Evolutionary conservation across 306 rosid species (phyloP).

Genomic region (Begonia loranthoides): DNA sequence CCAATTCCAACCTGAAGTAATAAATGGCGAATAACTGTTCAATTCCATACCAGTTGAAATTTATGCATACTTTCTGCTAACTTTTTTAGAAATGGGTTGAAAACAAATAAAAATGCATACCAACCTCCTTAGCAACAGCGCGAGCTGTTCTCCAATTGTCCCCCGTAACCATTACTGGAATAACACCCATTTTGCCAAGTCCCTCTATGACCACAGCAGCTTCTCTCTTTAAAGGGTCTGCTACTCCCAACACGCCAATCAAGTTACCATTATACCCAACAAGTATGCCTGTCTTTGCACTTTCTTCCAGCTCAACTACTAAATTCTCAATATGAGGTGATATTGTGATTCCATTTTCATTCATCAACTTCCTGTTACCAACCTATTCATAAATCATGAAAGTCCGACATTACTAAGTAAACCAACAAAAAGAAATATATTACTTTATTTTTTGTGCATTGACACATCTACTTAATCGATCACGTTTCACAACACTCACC

Average conservation of each 20-base stretch:
- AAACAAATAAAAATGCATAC: too few relatives aligned
- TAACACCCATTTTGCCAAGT: constrained; percentile 58
- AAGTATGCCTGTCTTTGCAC: constrained; percentile 68
- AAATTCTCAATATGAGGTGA: constrained; percentile 40
- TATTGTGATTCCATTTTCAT: constrained; percentile 27
- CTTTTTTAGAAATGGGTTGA: too few relatives aligned
- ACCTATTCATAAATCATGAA: too few relatives aligned
- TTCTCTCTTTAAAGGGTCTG: constrained; percentile 73
- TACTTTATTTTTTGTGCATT: too few relatives aligned
- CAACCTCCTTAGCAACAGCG: constrained; percentile 58
- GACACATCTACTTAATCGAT: too few relatives aligned
- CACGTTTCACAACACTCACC: too few relatives aligned
- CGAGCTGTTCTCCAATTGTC: constrained; percentile 91
- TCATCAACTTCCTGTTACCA: constrained; percentile 66
- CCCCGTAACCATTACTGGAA: constrained; percentile 70
- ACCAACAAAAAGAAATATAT: too few relatives aligned
- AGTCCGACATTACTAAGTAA: too few relatives aligned
- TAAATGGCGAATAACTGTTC: too few relatives aligned
- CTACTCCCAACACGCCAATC: constrained; percentile 52
- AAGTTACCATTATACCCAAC: constrained; percentile 43
- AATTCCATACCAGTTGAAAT: too few relatives aligned
- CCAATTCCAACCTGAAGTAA: constrained; percentile 27
- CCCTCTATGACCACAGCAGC: constrained; percentile 53
- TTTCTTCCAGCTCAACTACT: constrained; percentile 50
- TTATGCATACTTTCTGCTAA: too few relatives aligned